Base-by-base conservation (phyloP, 139 green algal genomes). In the Asterochloris sp. region DNA sequence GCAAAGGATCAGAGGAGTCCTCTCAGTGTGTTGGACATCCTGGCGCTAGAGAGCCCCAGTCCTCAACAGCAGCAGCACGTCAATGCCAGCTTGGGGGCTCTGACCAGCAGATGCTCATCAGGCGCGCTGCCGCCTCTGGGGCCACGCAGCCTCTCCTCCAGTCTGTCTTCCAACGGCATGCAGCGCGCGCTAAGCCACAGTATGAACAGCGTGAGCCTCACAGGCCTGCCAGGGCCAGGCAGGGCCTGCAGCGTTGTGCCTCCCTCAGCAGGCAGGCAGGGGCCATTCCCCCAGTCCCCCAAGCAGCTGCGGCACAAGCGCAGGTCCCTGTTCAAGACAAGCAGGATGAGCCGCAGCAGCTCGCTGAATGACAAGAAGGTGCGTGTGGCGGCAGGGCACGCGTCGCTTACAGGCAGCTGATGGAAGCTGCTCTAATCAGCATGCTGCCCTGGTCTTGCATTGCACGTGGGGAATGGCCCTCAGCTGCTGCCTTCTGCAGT, bases 331-430 rank as follows among this genome's bases (percentile, higher is more conserved):
- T 24, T 68, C 8, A 47, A 24, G 8, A 19, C 38, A 6, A 64
- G 47, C 68, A 24, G 47, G 19, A n/a, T 83, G 8, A 76, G 78
- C 23, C 28, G 78, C 23, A 83, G 78, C 78, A 78, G 67, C 38
- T 83, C 78, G 38, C 68, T 83, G 16, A 83, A 76, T 69, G 78
- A 83, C 38, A 83, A 83, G 29, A 83, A 83, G 78, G 78, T 77
- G 38, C 12, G 29, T 15, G 9, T 64, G 61, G 27, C 8, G 8
- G 27, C 66, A 54, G 38, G 38, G 38, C 38, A 54, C 38, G 6
- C 38, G 4, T 54, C 38, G 38, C 38, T 2, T 54, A 54, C 38
- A 54, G 38, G 38, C 4, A 54, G 38, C 38, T 54, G 38, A 2
- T 54, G 38, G 38, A 54, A 54, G 38, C 38, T 54, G 38, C 38